These are phyloP conservation scores for Spathaspora arborariae DNA, from an alignment of 805 yeast species.

Conservation along the genomic window DNA sequence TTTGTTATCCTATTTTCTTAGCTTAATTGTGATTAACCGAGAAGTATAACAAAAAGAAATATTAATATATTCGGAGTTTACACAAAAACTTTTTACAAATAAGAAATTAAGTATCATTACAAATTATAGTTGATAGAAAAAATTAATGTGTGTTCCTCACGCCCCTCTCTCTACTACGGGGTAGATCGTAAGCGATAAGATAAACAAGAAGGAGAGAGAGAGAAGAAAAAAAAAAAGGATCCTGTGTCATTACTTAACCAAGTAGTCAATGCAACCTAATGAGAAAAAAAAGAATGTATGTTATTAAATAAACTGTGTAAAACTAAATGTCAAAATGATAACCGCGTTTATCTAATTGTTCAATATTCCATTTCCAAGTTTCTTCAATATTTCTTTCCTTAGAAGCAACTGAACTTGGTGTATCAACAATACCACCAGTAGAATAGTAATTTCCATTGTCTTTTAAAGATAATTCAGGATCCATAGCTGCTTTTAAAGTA, in stretches of 20 bases:
- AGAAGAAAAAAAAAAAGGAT: background rate
- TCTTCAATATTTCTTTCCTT: slow-evolving; percentile 17
- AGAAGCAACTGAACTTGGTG: slow-evolving; percentile 21
- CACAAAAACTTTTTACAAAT: background rate
- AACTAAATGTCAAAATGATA: slow-evolving; percentile 7
- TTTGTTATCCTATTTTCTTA: too few relatives aligned
- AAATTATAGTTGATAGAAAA: background rate
- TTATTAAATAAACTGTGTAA: background rate
- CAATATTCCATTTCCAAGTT: slow-evolving; percentile 28
- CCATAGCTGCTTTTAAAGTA: slow-evolving; percentile 31
- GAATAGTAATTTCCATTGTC: slow-evolving; percentile 28
- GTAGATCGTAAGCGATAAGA: background rate
- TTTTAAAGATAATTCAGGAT: slow-evolving; percentile 17
- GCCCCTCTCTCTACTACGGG: background rate
- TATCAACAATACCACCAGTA: slow-evolving; percentile 27
- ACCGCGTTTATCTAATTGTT: slow-evolving; percentile 17
- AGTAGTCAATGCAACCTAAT: background rate
- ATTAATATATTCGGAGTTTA: background rate
- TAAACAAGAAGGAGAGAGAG: too few relatives aligned
- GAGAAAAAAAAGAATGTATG: background rate
- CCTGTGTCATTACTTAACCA: background rate
- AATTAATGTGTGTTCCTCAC: background rate
- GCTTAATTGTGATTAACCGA: background rate
- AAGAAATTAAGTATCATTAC: background rate
- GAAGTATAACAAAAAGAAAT: background rate